phyloP scores from a whole-genome alignment of 2,329 filamentous ascomycete species.

The Pyrenophora teres region DNA sequence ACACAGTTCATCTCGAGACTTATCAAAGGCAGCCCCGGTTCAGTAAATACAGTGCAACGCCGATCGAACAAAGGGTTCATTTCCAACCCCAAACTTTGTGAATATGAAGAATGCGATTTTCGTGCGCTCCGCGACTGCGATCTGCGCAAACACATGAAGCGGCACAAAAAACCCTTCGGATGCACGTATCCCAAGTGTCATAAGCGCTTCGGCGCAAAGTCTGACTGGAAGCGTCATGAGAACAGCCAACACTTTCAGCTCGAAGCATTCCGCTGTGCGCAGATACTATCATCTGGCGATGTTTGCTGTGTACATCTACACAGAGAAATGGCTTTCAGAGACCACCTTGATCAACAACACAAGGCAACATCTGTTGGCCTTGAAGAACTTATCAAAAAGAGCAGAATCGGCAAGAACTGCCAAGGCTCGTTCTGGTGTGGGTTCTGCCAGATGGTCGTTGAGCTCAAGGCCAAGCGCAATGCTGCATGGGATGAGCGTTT shows the following conservation, averaged over 20 bases:
- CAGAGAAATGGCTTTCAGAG: conserved; percentile 62
- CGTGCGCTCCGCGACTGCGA: conserved; percentile 46
- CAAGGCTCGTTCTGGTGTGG: conserved; percentile 82
- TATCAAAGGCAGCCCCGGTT: conserved; percentile 26
- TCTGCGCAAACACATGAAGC: conserved; percentile 74
- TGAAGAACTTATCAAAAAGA: conserved; percentile 55
- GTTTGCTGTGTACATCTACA: conserved; percentile 65
- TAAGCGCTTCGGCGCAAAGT: conserved; percentile 86
- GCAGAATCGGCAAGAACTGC: conserved; percentile 67
- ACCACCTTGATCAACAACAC: conserved; percentile 64
- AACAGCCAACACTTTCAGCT: conserved; percentile 74
- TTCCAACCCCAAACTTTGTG: conserved; percentile 23
- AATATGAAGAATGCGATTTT: conserved; percentile 29
- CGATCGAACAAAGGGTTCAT: conserved; percentile 17
- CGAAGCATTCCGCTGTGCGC: conserved; percentile 73
- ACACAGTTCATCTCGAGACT: conserved; percentile 33
- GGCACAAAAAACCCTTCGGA: conserved; percentile 79
- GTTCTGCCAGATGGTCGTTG: conserved; percentile 68
- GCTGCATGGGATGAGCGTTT: conserved; percentile 66
- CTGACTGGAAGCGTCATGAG: conserved; percentile 93
- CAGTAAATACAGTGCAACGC: conserved; percentile 15
- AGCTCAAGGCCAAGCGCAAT: conserved; percentile 55
- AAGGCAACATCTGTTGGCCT: conserved; percentile 24
- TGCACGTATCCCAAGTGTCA: conserved; percentile 74
- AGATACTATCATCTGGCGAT: background rate